Conservation (phyloP, 1,284 basidiomycete genomes). For the Puccinia polysora region DNA sequence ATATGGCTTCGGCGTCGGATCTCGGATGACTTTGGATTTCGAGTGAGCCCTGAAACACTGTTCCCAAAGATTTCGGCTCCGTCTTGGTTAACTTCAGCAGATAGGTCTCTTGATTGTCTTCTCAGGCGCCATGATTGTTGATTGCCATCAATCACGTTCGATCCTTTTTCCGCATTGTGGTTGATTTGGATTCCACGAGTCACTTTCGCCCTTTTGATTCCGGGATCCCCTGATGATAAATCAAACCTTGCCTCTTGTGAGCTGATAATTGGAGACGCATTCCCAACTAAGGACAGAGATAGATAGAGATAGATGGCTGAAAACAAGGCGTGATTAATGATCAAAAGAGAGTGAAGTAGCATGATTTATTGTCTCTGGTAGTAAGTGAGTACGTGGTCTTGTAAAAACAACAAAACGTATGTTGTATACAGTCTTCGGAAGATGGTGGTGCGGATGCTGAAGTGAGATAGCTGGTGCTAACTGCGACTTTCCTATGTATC, state of each 20-base stretch:
- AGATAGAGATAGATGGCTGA: slow-evolving; percentile 12
- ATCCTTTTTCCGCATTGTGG: neutral
- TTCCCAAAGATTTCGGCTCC: no score
- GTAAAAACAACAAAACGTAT: no score
- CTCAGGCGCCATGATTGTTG: neutral
- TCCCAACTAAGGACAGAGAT: neutral
- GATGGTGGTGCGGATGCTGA: no score
- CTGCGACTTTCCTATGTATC: no score
- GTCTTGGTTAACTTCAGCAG: neutral
- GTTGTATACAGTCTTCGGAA: no score
- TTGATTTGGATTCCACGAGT: no score
- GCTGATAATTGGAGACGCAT: slow-evolving; percentile 13
- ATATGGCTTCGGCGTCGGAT: slow-evolving; percentile 2
- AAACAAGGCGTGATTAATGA: neutral
- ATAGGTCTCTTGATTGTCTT: neutral
- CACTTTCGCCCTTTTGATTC: no score
- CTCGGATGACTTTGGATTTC: neutral
- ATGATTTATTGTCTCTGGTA: no score
- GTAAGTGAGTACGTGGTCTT: no score
- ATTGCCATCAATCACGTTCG: slow-evolving; percentile 1
- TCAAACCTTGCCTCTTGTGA: neutral
- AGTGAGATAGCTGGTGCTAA: no score
- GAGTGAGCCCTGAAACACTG: no score
- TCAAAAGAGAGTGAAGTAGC: neutral
- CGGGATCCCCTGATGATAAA: neutral